Evolutionary conservation across 225 moss, liverwort and hornwort species (phyloP), one percentile per base, ranked within the genome.

Genomic region (Polytrichum formosum): DNA sequence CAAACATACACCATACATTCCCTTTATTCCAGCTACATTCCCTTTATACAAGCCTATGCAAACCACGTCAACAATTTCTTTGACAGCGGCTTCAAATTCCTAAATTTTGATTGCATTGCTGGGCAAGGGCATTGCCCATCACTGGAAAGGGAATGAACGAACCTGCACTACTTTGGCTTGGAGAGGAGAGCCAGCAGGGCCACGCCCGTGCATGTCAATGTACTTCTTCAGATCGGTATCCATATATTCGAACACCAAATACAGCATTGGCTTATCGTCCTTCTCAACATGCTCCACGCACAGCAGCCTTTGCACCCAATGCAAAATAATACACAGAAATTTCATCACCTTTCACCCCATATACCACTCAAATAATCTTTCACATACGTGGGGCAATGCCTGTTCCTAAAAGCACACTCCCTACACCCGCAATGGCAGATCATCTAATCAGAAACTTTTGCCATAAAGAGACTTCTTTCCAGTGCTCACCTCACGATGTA

Each of bases 181-280:
- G 28, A 85, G 77, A 18, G 79, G 67, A 74, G 82, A 79, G 29
- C 82, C 85, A 17, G 60, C 66, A 1, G 82, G 77, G 21, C 82
- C 85, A 30, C 79, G 85, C 29, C 79, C 85, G 22, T 85, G 79
- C 13, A 85, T 1, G 5, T 85, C 82, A 5, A 82, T 80, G 53
- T 85, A 85, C 70, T 82, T 82, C 73, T 80, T 85, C 23, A 85
- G 75, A 77, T 85, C 85, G 8, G 82, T 85, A 37, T 85, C 85
- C 85, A 85, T 85, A 31, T 82, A 86, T 56, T 86, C 85, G 6
- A 86, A 86, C 19, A 86, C 85, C 77, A 86, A 73, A 64, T 86
- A 86, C 0, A 86, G 77, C 82, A 86, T 86, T 1, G 85, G 82
- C 62, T 86, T 86, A 28, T 54, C 60, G 18, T 80, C 67, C 19